Evolutionary conservation across 2,329 filamentous ascomycete genomes (phyloP), one percentile per base, ranked within the genome.

Genomic region (Cryphonectria nitschkei): DNA sequence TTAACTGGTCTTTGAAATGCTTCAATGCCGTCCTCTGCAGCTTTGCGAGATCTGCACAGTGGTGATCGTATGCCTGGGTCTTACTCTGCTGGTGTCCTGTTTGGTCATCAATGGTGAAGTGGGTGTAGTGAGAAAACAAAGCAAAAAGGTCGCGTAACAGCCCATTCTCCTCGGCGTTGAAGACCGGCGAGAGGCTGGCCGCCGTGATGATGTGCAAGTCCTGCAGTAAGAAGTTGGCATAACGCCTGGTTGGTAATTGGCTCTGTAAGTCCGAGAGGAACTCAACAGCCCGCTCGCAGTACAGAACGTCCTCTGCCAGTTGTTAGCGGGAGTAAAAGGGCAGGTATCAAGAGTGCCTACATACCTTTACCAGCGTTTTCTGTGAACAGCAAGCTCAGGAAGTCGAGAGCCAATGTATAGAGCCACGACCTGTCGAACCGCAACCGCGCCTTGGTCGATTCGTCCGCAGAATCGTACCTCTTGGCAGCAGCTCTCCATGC

Each of bases 371-470:
- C 85, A 65, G 80, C 80, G 64, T 82, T 83, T 26, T 83, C 82
- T 34, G 85, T 83, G 78, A 97, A 93, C 13, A 98, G 82, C 68
- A 91, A 85, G 72, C 90, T 87, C 41, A 97, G 79, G 76, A 98
- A 98, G 77, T 97, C 92, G 43, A 98, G 81, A 0, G 96, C 84
- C 75, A 98, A 85, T 3, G 93, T 92, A 78, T 94, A 97, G 14
- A 99, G 86, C 97, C 96, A 99, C 61, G 93, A 93, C 69, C 97
- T 89, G 81, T 99, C 96, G 76, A 99, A 98, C 34, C 93, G 90
- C 74, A 98, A 83, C 68, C 91, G 90, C 22, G 92, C 90, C 79
- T 98, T 94, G 0, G 88, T 88, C 5, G 86, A 82, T 72, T 95
- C 92, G 79, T 98, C 95, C 67, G 92, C 93, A 52, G 92, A 90